Evolutionary conservation across 306 rosid species (phyloP).

Genomic region (Cucurbita maxima): DNA sequence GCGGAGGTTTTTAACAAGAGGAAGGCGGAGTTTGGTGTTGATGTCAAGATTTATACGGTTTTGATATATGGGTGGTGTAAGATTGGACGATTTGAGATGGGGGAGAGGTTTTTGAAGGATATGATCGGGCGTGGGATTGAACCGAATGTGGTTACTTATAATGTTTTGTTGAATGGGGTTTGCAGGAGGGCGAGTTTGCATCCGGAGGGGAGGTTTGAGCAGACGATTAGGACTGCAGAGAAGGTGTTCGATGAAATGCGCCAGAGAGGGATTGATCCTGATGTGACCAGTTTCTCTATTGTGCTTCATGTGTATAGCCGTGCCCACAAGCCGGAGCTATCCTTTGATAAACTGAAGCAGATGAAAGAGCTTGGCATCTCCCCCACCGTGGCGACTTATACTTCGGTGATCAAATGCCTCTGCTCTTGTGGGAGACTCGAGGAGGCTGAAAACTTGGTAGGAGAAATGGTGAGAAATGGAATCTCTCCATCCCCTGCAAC

Average conservation of each 20-base stretch:
- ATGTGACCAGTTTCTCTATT: slow-evolving; percentile 69
- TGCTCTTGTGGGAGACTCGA: slow-evolving; percentile 68
- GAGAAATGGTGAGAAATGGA: slow-evolving; percentile 57
- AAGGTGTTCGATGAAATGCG: slow-evolving; percentile 69
- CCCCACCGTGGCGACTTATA: slow-evolving; percentile 56
- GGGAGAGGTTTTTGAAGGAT: slow-evolving; percentile 37
- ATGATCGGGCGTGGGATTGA: slow-evolving; percentile 53
- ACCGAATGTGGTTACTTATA: slow-evolving; percentile 68
- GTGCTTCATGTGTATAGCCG: slow-evolving; percentile 87
- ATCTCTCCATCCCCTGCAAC: slow-evolving; percentile 53
- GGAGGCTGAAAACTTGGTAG: slow-evolving; percentile 57
- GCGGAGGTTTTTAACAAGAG: slow-evolving; percentile 44
- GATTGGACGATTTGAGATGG: slow-evolving; percentile 37
- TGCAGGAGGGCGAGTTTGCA: slow-evolving; percentile 74
- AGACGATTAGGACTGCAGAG: slow-evolving; percentile 52
- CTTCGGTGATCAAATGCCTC: slow-evolving; percentile 72
- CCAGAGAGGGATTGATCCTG: slow-evolving; percentile 62
- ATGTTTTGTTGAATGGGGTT: slow-evolving; percentile 68
- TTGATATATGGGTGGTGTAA: slow-evolving; percentile 87
- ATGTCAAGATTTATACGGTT: slow-evolving; percentile 49
- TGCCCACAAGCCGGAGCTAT: slow-evolving; percentile 64
- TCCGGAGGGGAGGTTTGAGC: slow-evolving; percentile 70
- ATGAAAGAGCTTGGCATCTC: slow-evolving; percentile 66
- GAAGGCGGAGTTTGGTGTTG: slow-evolving; percentile 22
- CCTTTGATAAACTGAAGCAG: slow-evolving; percentile 48